Evolutionary conservation across 495 filamentous ascomycete genomes (phyloP).

Genomic region (Cercophora newfieldiana): DNA sequence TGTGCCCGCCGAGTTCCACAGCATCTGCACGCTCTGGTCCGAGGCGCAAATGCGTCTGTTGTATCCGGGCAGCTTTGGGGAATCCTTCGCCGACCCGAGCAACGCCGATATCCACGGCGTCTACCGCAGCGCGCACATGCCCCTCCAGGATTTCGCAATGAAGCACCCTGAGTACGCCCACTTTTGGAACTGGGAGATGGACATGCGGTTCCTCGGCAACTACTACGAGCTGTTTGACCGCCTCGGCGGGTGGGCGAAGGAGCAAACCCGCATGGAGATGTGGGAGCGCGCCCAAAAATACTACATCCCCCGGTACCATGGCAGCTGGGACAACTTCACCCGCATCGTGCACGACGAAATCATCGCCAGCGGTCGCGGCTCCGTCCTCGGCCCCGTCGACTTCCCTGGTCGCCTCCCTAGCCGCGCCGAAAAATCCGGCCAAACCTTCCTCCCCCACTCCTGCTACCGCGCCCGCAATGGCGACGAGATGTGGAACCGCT

Average conservation of each 20-base stretch:
- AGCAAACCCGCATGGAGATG: conserved; percentile 78
- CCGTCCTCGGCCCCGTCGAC: conserved; percentile 77
- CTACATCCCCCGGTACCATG: conserved; percentile 85
- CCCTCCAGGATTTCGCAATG: conserved; percentile 89
- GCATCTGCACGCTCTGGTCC: conserved; percentile 88
- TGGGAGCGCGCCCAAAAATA: conserved; percentile 92
- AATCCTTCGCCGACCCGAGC: conserved; percentile 57
- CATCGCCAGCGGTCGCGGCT: conserved; percentile 57
- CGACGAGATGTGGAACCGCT: conserved; percentile 35
- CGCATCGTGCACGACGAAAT: conserved; percentile 46
- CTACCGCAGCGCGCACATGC: conserved; percentile 87
- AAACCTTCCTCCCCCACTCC: conserved; percentile 55
- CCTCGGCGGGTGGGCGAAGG: conserved; percentile 68
- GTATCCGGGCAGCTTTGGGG: conserved; percentile 75
- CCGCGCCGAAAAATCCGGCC: conserved; percentile 62
- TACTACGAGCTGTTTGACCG: conserved; percentile 89
- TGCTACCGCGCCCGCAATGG: conserved; percentile 36
- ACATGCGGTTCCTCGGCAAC: conserved; percentile 87
- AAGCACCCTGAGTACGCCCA: conserved; percentile 88
- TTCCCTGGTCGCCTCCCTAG: conserved; percentile 57
- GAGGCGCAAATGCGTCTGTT: conserved; percentile 85
- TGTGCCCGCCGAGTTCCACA: conserved; percentile 85
- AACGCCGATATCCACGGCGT: conserved; percentile 77
- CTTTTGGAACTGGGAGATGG: conserved; percentile 99
- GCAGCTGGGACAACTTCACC: conserved; percentile 84